These are phyloP conservation scores for Cunninghamia lanceolata DNA, from an alignment of 75 land plant genomes.

Conservation along the genomic window DNA sequence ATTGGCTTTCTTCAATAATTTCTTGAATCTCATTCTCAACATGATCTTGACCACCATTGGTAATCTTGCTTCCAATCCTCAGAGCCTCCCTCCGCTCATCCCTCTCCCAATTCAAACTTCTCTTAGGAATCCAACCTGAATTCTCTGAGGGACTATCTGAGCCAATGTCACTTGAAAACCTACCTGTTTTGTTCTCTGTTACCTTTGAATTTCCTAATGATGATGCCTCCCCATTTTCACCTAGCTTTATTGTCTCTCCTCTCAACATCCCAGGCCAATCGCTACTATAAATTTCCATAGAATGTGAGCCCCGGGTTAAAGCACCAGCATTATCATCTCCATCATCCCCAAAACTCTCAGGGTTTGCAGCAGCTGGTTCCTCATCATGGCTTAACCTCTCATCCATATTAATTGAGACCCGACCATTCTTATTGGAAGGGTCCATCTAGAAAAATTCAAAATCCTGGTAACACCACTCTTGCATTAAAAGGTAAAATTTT, in stretches of 20 bases:
- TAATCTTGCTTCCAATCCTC: neutral
- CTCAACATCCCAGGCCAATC: neutral
- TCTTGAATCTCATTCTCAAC: slow-evolving; percentile 23
- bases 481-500: neutral
- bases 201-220: neutral
- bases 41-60: slow-evolving; percentile 13
- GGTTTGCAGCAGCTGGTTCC: neutral
- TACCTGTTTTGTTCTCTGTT: neutral
- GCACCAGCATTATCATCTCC: neutral
- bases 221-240: neutral
- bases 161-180: neutral
- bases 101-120: neutral
- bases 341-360: neutral
- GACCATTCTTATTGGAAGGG: neutral
- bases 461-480: neutral
- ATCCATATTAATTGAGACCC: neutral
- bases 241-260: neutral
- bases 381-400: neutral
- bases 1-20: slow-evolving; percentile 6
- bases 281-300: neutral
- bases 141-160: neutral
- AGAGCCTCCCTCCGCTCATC: neutral
- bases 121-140: neutral
- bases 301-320: neutral
- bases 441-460: neutral